Evolutionary conservation across 2,329 filamentous ascomycete species (phyloP).

Genomic region (Talaromyces verruculosus): DNA sequence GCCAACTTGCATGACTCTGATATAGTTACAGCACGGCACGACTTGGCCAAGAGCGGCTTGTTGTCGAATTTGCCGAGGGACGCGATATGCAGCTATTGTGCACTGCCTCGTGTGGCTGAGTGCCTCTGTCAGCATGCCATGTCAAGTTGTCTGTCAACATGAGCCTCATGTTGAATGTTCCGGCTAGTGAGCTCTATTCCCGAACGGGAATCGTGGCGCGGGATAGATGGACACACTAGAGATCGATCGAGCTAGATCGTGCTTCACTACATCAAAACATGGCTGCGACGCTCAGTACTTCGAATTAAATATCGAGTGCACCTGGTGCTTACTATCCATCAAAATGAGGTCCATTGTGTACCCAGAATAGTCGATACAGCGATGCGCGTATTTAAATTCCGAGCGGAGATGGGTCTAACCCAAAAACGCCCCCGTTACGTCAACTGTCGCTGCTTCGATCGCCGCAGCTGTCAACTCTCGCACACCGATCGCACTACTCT

Average conservation of each 20-base stretch:
- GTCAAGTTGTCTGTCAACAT: neutral
- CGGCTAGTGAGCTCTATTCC: neutral
- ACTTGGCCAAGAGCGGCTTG: neutral
- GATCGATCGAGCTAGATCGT: neutral
- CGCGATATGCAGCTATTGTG: neutral
- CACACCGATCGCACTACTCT: neutral
- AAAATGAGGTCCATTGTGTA: neutral
- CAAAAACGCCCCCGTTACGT: conserved; percentile 10
- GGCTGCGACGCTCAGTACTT: neutral
- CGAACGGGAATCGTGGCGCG: neutral
- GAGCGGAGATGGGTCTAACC: neutral
- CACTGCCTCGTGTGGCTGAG: conserved; percentile 6
- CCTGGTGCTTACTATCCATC: neutral
- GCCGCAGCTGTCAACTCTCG: neutral
- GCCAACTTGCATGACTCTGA: neutral
- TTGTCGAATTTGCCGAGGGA: neutral
- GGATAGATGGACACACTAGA: too few species aligned
- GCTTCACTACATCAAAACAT: neutral
- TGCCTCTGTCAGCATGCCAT: neutral
- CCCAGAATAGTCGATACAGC: too few species aligned
- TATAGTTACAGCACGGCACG: too few species aligned
- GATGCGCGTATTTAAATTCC: neutral
- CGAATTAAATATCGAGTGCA: neutral
- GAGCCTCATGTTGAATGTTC: neutral
- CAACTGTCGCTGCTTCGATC: neutral